Percentiles rank a stretch among this genome's conserved stretches.
phyloP scores from a whole-genome alignment of 2,329 filamentous ascomycete genomes.

The Talaromyces pinophilus region DNA sequence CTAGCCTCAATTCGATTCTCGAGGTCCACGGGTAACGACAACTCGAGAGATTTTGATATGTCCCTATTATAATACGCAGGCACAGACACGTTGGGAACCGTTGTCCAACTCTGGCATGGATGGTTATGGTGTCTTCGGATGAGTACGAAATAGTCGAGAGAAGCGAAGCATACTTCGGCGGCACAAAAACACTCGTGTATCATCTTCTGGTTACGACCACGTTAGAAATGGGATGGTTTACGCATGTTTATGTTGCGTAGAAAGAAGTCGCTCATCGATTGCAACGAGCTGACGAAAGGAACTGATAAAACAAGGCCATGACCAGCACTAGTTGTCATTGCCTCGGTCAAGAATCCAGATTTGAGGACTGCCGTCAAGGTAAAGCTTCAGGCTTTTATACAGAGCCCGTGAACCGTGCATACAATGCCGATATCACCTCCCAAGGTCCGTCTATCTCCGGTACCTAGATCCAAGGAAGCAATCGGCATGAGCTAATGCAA shows the following conservation, averaged over 20 bases:
- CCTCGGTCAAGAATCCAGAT: not conserved
- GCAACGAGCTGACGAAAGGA: not conserved
- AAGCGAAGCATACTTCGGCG: not conserved
- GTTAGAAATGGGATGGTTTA: not conserved
- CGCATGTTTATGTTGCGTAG: too few species aligned
- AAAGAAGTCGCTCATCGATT: not conserved
- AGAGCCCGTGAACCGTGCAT: not conserved
- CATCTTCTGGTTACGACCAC: not conserved
- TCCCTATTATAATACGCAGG: not conserved
- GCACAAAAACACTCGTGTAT: not conserved
- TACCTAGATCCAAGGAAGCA: not conserved
- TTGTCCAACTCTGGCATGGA: not conserved
- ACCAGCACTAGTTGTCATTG: not conserved
- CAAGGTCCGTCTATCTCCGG: not conserved
- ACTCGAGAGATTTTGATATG: not conserved
- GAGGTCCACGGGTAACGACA: not conserved
- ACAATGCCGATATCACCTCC: not conserved
- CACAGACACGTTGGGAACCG: not conserved
- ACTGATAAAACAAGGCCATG: not conserved
- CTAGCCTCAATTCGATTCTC: not conserved
- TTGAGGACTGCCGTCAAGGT: too few species aligned
- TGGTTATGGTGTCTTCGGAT: not conserved
- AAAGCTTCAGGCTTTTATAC: not conserved
- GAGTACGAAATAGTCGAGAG: not conserved
- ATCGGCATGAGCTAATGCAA: constrained; percentile 7